Evolutionary conservation across 371 early-diverging fungal species (phyloP), one percentile per base, ranked within the genome.

Genomic region (Aphelidium insulamus): DNA sequence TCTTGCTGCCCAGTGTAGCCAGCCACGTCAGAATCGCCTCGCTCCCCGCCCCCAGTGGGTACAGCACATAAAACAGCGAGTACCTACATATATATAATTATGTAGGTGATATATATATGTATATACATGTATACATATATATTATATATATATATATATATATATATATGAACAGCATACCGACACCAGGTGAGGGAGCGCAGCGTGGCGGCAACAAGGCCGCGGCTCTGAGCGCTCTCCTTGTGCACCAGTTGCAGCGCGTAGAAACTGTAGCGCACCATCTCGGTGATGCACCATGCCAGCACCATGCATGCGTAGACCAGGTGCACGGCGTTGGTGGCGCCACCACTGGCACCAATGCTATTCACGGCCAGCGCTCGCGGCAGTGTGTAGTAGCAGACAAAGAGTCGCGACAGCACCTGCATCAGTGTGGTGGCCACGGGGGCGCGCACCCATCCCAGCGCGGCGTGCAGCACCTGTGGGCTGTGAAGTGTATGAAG

Each of bases 201-300:
- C n/a, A n/a, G n/a, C n/a, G n/a, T n/a, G n/a, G n/a, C n/a, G n/a
- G n/a, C n/a, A n/a, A n/a, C n/a, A n/a, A n/a, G n/a, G n/a, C n/a
- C n/a, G n/a, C n/a, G n/a, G n/a, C n/a, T n/a, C n/a, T n/a, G n/a
- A n/a, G n/a, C n/a, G n/a, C n/a, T n/a, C n/a, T n/a, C n/a, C n/a
- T n/a, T 31, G 22, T 57, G 62, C 19, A 73, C 25, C 17, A 85
- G 58, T 37, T 66, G 66, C 36, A 72, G 48, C 5, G 66, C 68
- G 45, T 90, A 92, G 64, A 65, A 86, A 6, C 66, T 46, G 53
- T 90, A 88, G 32, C 92, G 75, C 23, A 83, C 59, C 36, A 69
- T 58, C 55, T 92, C 92, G 32, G 90, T 82, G 40, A 92, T 57
- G 27, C 61, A 66, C 92, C 92, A 92, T 11, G 90, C 86, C 38